phyloP scores from a whole-genome alignment of 495 filamentous ascomycete species.

The Jackrogersella minutella region DNA sequence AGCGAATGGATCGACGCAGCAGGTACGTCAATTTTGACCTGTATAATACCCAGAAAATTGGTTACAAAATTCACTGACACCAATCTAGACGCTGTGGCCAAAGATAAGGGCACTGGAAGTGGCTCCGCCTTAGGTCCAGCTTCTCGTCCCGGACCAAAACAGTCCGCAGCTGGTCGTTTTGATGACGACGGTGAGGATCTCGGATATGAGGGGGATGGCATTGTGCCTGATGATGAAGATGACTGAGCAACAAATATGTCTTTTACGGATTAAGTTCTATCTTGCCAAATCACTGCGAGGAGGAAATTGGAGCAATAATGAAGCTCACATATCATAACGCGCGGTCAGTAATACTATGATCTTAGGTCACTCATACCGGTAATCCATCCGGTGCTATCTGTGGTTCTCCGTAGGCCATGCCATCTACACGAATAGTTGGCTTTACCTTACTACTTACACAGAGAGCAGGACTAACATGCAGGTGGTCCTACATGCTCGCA shows the following conservation, averaged over 20 bases:
- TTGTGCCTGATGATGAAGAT: slow-evolving; percentile 56
- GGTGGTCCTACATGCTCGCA: slow-evolving; percentile 3
- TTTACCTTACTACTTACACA: neutral
- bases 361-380: neutral
- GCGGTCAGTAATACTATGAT: neutral
- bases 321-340: neutral
- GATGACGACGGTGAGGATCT: slow-evolving; percentile 61
- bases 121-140: slow-evolving; percentile 42
- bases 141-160: slow-evolving; percentile 40
- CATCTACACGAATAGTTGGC: neutral
- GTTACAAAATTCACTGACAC: slow-evolving; percentile 39
- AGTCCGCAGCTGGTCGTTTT: slow-evolving; percentile 51
- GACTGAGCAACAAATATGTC: slow-evolving; percentile 33
- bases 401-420: neutral
- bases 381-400: neutral
- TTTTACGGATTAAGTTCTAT: neutral
- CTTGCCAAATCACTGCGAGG: neutral
- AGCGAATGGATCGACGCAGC: slow-evolving; percentile 98
- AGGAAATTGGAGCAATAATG: neutral
- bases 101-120: slow-evolving; percentile 44
- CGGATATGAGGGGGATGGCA: slow-evolving; percentile 53
- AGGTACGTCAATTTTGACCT: slow-evolving; percentile 63
- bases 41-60: slow-evolving; percentile 38
- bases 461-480: neutral
- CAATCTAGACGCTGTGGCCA: slow-evolving; percentile 52